These are phyloP conservation scores for Neofusicoccum cordaticola DNA, from an alignment of 2,329 filamentous ascomycete genomes.

Conservation along the genomic window DNA sequence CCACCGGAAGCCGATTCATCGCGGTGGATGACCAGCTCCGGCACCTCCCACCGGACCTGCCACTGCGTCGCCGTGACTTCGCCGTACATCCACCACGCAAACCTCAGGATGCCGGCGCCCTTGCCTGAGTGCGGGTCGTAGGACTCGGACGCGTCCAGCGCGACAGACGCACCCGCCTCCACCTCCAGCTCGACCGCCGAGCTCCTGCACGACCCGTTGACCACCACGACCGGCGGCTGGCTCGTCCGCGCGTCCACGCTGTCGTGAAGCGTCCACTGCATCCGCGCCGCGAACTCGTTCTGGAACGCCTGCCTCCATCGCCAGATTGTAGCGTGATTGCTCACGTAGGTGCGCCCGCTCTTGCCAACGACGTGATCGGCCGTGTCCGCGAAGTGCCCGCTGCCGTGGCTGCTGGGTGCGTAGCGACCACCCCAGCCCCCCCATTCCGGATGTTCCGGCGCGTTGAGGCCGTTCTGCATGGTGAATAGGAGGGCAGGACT, in stretches of 20 bases:
- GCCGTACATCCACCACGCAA: constrained; percentile 52
- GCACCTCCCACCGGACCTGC: constrained; percentile 40
- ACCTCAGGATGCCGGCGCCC: constrained; percentile 37
- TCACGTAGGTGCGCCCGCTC: constrained; percentile 34
- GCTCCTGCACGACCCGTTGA: constrained; percentile 41
- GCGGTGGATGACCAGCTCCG: constrained; percentile 36
- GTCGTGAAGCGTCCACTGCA: constrained; percentile 45
- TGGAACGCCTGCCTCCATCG: constrained; percentile 54
- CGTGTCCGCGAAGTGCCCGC: constrained; percentile 39
- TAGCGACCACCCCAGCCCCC: constrained; percentile 54
- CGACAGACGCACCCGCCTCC: constrained; percentile 40
- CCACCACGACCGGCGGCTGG: constrained; percentile 48
- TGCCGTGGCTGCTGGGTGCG: constrained; percentile 34
- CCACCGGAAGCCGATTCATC: constrained; percentile 23
- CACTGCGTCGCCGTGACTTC: constrained; percentile 45
- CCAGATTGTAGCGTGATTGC: constrained; percentile 53
- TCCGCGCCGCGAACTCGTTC: constrained; percentile 50
- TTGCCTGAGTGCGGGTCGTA: constrained; percentile 46
- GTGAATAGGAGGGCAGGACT: constrained; percentile 52
- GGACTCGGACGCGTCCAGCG: constrained; percentile 45
- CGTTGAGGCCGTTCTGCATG: constrained; percentile 49
- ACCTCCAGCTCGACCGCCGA: constrained; percentile 41
- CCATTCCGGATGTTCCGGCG: constrained; percentile 46
- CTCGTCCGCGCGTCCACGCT: constrained; percentile 37
- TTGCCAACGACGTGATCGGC: constrained; percentile 36